A percentile compares a stretch with the other conserved stretches of the same genome.
These are phyloP conservation scores for Castanea sativa DNA, from an alignment of 306 rosid genomes.

Conservation along the genomic window DNA sequence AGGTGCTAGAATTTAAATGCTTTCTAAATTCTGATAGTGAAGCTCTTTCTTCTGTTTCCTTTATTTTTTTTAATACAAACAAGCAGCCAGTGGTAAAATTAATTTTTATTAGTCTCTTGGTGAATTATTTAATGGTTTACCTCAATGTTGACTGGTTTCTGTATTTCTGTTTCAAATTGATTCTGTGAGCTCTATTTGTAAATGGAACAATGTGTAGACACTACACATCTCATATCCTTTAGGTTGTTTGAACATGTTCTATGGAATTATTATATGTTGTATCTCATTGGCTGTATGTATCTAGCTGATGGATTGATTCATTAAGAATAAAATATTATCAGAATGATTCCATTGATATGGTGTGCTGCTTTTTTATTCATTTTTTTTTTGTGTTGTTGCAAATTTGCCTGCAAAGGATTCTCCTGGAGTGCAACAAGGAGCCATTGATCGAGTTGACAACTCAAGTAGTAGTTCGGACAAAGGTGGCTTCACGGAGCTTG, in stretches of 20 bases:
- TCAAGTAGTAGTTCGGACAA: constrained; percentile 41
- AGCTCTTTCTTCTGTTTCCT: no score
- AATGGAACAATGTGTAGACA: not conserved
- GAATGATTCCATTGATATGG: not conserved
- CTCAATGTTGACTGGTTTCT: not conserved
- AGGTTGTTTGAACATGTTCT: not conserved
- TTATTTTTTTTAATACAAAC: no score
- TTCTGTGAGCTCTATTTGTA: not conserved
- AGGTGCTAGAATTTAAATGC: not conserved
- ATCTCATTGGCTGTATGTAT: not conserved
- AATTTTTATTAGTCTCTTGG: not conserved
- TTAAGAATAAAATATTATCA: no score
- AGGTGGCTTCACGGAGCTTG: constrained; percentile 61
- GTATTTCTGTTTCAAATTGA: not conserved
- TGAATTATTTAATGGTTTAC: not conserved
- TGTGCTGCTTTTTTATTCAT: not conserved
- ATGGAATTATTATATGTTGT: not conserved
- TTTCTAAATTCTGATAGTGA: not conserved
- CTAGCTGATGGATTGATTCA: no score
- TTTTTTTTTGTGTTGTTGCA: constrained; percentile 9
- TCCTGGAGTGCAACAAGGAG: constrained; percentile 38
- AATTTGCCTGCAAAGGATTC: constrained; percentile 37
- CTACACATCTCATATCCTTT: not conserved
- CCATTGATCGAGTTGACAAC: constrained; percentile 26
- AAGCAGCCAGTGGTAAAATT: no score